Evolutionary conservation across 495 filamentous ascomycete genomes (phyloP), one percentile per base, ranked within the genome.

Genomic region (Pyrenopolyporus hunteri): DNA sequence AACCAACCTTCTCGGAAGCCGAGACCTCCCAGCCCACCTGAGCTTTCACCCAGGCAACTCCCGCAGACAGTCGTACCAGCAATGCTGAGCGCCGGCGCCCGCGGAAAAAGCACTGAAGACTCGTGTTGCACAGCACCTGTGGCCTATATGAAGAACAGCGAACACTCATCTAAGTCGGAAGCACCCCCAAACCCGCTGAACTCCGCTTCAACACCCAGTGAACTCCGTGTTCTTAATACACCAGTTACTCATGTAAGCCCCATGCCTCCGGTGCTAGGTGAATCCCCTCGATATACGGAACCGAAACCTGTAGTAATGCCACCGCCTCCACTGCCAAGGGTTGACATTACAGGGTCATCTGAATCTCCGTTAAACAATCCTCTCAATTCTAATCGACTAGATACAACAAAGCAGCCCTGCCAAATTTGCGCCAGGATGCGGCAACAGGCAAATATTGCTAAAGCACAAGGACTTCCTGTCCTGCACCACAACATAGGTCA

Each of bases 31-130:
- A 69, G 61, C 31, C 45, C 70, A 17, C 63, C 68, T 11, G 63
- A 68, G 29, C 62, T 71, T 20, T 74, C 71, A 26, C 71, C 71
- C 6, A 74, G 69, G 52, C 70, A 74, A 19, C 44, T 72, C 4
- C 70, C 71, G 17, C 51, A 20, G 13, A 64, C 51, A 28, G 22
- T 71, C 6, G 10, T 44, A 17, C 37, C 66, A 11, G 19, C 28
- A 19, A 49, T 48, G 16, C 32, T 59, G 20, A 46, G 25, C 43
- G 16, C 17, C 3, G 51, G 13, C 14, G 4, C 11, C 36, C 29
- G 31, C n/a, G 33, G 49, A 5, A 37, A 28, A 22, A 8, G 6
- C 25, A n/a, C 39, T 42, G 8, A 11, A 35, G 22, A 14, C 19
- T 35, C 53, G 23, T 49, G 16, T 31, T 43, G 31, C 4, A 26